These are phyloP conservation scores for Mortierella sp. DNA, from an alignment of 371 early-diverging fungal genomes.

Conservation along the genomic window DNA sequence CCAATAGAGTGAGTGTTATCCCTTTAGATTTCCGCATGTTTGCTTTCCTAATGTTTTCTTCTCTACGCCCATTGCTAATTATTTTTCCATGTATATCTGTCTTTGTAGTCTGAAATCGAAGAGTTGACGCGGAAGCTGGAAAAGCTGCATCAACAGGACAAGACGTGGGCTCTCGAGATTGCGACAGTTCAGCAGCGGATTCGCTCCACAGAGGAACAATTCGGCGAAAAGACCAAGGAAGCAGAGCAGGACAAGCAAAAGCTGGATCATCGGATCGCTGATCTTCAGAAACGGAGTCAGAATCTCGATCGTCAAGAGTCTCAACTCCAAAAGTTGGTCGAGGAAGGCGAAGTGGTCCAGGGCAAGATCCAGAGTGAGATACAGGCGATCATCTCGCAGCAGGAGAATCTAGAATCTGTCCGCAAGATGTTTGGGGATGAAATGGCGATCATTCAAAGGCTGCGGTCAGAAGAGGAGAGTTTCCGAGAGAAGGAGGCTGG, in stretches of 20 bases:
- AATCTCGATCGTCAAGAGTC: constrained; percentile 34
- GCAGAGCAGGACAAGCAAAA: constrained; percentile 25
- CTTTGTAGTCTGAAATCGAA: constrained; percentile 39
- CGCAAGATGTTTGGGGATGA: constrained; percentile 33
- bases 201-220: constrained; percentile 28
- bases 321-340: constrained; percentile 4
- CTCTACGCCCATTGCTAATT: neutral
- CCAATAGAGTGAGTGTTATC: constrained; percentile 23
- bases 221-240: constrained; percentile 36
- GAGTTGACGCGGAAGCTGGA: constrained; percentile 30
- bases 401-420: constrained; percentile 25
- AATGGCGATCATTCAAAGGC: constrained; percentile 18
- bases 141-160: constrained; percentile 26
- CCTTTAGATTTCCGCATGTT: neutral
- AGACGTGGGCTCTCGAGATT: constrained; percentile 18
- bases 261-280: constrained; percentile 24
- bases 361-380: constrained; percentile 27
- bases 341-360: constrained; percentile 7
- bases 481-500: constrained; percentile 48
- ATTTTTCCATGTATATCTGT: neutral
- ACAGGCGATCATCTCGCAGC: constrained; percentile 25
- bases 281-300: constrained; percentile 14
- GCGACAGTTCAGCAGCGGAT: constrained; percentile 27
- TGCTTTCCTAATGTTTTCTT: neutral
- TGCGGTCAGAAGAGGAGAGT: constrained; percentile 35